Evolutionary conservation across 2,329 filamentous ascomycete genomes (phyloP), one percentile per base, ranked within the genome.

Genomic region (Pyrenophora tritici-repentis): DNA sequence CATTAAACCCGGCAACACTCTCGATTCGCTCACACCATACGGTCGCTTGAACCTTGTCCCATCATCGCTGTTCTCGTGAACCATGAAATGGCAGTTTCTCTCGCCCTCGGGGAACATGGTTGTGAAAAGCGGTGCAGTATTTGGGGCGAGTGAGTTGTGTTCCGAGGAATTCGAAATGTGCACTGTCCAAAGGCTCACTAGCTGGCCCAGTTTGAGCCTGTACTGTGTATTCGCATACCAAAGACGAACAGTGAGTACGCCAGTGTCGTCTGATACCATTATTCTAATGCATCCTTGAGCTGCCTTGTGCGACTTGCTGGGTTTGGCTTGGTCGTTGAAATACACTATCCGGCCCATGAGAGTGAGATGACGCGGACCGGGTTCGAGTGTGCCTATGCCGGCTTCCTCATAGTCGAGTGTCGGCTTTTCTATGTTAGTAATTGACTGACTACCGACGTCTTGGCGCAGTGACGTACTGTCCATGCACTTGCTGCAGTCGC

Each of bases 21-120:
- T 63, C 0, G 62, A 65, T 33, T 71, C 64, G 6, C 24, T 66
- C 64, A 44, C 76, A 77, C 4, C 75, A 16, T 83, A 71, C 10
- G 83, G 82, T 22, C 59, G 68, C 31, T 77, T 80, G 60, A 77
- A 78, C 47, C 77, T 70, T 7, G 58, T 66, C 13, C 75, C 67
- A 31, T 76, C 70, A 43, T 79, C 77, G 34, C 70, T 73, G 22
- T 78, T 77, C n/a, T 77, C 71, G 45, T 85, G 79, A 9, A 85
- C 66, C 66, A 79, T 78, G 42, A 86, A 71, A 51, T 83, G 78
- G 36, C 79, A 83, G 35, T 76, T 76, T 6, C 77, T 76, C 47
- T 83, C 78, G 6, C 81, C 76, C 34, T 83, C 81, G 0, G 83
- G 83, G 45, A 84, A 85, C 24, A 87, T 76, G n/a, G 79, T 81